phyloP scores from a whole-genome alignment of 768 basidiomycete species.

The Pisolithus albus region DNA sequence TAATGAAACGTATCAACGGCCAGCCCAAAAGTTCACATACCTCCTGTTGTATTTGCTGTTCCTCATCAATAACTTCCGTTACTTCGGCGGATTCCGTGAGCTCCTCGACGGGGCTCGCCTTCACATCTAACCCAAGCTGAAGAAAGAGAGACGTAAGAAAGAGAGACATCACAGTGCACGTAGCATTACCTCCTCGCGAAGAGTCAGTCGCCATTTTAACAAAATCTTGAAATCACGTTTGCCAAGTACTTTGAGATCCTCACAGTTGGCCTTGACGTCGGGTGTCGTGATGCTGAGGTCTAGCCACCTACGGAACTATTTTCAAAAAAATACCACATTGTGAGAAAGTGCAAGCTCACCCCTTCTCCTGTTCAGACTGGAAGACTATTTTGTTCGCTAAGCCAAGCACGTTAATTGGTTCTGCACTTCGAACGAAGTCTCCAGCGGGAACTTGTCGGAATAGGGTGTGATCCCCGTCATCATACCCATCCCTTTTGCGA shows the following conservation, averaged over 20 bases:
- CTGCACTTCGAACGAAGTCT: conserved; percentile 61
- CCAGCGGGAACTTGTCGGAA: conserved; percentile 67
- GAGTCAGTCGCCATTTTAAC: conserved; percentile 81
- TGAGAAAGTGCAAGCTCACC: conserved; percentile 37
- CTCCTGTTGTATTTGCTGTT: conserved; percentile 85
- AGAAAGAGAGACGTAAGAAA: conserved; percentile 2
- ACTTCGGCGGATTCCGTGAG: conserved; percentile 65
- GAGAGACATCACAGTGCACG: not conserved
- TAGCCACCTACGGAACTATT: conserved; percentile 53
- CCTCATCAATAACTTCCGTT: conserved; percentile 71
- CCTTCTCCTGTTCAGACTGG: conserved; percentile 75
- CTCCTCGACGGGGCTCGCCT: conserved; percentile 67
- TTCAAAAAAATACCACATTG: conserved; percentile 2
- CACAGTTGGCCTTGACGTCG: conserved; percentile 77
- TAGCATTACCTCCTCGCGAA: conserved; percentile 74
- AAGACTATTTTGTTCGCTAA: conserved; percentile 73
- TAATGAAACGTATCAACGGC: not conserved
- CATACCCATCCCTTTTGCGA: conserved; percentile 89
- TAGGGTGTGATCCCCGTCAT: conserved; percentile 87
- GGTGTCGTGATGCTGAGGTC: conserved; percentile 61
- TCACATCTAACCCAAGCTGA: conserved; percentile 81
- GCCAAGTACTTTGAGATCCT: conserved; percentile 93
- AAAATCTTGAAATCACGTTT: conserved; percentile 95
- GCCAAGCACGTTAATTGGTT: conserved; percentile 78
- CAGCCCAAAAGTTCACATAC: conserved; percentile 34